These are phyloP conservation scores for Rugonectria rugulosa DNA, from an alignment of 2,329 filamentous ascomycete genomes.

Conservation along the genomic window DNA sequence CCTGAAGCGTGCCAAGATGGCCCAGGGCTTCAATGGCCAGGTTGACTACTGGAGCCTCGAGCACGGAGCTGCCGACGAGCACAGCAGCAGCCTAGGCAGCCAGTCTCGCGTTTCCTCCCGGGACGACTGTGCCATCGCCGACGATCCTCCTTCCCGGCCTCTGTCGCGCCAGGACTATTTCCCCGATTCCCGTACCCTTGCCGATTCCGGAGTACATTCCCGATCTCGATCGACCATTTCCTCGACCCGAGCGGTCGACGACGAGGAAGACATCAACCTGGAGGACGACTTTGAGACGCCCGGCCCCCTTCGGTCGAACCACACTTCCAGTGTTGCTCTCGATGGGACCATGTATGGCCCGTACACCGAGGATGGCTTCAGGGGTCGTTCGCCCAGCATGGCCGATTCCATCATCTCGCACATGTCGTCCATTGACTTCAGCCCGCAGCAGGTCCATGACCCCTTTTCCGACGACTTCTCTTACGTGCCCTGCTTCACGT, in stretches of 20 bases:
- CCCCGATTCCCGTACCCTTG: too few relatives aligned
- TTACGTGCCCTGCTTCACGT: slow-evolving; percentile 92
- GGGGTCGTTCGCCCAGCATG: slow-evolving; percentile 79
- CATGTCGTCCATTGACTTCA: slow-evolving; percentile 71
- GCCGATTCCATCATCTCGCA: slow-evolving; percentile 78
- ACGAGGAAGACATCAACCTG: slow-evolving; percentile 46
- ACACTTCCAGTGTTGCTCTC: slow-evolving; percentile 64
- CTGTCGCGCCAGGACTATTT: slow-evolving; percentile 49
- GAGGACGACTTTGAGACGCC: slow-evolving; percentile 65
- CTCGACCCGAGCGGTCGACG: slow-evolving; percentile 40
- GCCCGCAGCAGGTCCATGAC: slow-evolving; percentile 64
- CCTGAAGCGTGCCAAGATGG: slow-evolving; percentile 63
- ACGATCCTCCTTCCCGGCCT: slow-evolving; percentile 47
- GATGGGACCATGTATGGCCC: slow-evolving; percentile 82
- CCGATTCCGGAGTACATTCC: slow-evolving; percentile 56
- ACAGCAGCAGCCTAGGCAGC: slow-evolving; percentile 47
- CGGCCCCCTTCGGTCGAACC: slow-evolving; percentile 59
- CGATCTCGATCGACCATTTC: slow-evolving; percentile 57
- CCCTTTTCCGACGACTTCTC: slow-evolving; percentile 85
- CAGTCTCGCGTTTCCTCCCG: slow-evolving; percentile 53
- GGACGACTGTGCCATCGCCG: slow-evolving; percentile 49
- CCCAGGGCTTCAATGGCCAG: slow-evolving; percentile 57
- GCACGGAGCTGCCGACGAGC: slow-evolving; percentile 69
- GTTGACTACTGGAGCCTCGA: slow-evolving; percentile 86
- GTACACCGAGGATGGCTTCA: slow-evolving; percentile 66